These are phyloP conservation scores for Cymbidium sinense DNA, from an alignment of 106 monocot species.

Conservation along the genomic window DNA sequence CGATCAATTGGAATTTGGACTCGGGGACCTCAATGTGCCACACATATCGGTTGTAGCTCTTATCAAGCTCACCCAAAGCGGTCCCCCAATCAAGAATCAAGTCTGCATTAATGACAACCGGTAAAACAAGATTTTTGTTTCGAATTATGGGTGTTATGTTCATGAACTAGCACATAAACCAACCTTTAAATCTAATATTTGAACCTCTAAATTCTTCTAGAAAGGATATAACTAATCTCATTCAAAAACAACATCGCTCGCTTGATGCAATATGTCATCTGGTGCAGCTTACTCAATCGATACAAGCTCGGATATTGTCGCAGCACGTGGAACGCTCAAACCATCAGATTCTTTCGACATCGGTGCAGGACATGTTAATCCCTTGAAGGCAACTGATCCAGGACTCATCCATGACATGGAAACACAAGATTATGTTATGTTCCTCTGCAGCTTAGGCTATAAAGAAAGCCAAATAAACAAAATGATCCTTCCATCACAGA, in stretches of 20 bases:
- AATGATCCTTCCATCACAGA: conserved; percentile 20
- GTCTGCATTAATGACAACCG: conserved; percentile 79
- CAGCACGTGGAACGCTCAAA: conserved; percentile 46
- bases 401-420: conserved; percentile 54
- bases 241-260: background rate
- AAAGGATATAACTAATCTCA: background rate
- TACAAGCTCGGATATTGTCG: conserved; percentile 30
- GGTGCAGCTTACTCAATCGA: conserved; percentile 41
- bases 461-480: conserved; percentile 15
- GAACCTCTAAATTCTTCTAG: no score
- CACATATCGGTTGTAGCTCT: conserved; percentile 62
- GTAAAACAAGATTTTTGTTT: conserved; percentile 5
- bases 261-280: background rate
- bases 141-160: background rate
- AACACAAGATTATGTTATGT: conserved; percentile 36
- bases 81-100: conserved; percentile 72
- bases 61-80: conserved; percentile 47
- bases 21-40: conserved; percentile 75
- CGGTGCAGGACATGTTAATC: conserved; percentile 43
- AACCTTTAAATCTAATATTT: background rate
- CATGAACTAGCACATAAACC: background rate
- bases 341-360: conserved; percentile 45
- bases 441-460: conserved; percentile 59
- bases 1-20: conserved; percentile 62
- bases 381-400: conserved; percentile 36